Evolutionary conservation across 2,329 filamentous ascomycete species (phyloP), one percentile per base, ranked within the genome.

Genomic region (Camillea tinctor): DNA sequence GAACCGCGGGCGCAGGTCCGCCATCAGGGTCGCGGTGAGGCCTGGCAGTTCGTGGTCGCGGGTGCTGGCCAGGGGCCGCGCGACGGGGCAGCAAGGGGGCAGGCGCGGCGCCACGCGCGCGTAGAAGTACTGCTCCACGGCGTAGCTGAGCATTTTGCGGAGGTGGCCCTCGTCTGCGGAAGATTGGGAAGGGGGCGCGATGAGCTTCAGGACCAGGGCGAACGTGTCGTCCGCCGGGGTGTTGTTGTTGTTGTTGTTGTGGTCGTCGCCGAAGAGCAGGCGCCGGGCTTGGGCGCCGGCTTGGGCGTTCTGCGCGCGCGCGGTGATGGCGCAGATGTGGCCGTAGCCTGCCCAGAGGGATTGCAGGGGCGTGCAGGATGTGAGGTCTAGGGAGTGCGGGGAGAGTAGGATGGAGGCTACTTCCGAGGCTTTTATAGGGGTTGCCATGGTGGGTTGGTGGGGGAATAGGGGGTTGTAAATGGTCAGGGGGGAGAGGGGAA

Each of bases 81-180:
- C 66, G 40, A 69, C 56, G 30, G 65, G 56, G 24, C 64, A 55
- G 6, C 74, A 69, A 4, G 70, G 64, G 5, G 68, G 70, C 1
- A 90, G 70, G 0, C 68, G 69, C 0, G 84, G 81, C 0, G 84
- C 84, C 11, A 90, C 71, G 2, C 81, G 70, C 1, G 75, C 76
- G 69, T 90, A 90, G 64, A 90, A 90, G 64, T 81, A 82, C 67
- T 88, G 86, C 71, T 90, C 88, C 3, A 88, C 84, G 52, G 86
- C 79, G 64, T 90, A 90, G 68, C 85, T 88, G 24, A 89, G 71
- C 60, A 90, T 81, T 68, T 90, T 90, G 6, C 88, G 81, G 0
- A 85, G 66, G 64, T 90, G 87, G 0, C 87, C 85, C 66, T 89
- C 87, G 44, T 87, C 82, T 2, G 4, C 48, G 52, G n/a, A n/a